Base-by-base conservation (phyloP, 106 monocot genomes). In the Dactylorhiza incarnata region DNA sequence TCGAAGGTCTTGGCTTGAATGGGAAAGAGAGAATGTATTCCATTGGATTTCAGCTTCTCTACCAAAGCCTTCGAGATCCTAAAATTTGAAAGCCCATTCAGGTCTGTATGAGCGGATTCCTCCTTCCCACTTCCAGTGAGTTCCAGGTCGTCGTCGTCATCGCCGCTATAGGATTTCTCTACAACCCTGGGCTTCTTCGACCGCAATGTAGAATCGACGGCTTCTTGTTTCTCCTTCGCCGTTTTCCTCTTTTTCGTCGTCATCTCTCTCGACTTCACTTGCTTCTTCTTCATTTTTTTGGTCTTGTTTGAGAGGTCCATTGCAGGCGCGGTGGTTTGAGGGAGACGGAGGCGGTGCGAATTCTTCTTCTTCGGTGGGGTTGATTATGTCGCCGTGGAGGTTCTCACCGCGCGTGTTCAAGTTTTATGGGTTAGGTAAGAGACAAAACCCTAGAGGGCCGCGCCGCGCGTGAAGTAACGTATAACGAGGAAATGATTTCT, bases 1-100 rank as follows among this genome's bases (percentile, higher is more conserved):
- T 90, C 77, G 68, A 90, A 95, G 5, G 95, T 92, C 92, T 89
- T 90, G n/a, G 95, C 86, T 74, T 95, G 95, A 48, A 95, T 93
- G 13, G 95, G 95, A 67, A 95, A 95, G 74, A 95, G 76, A 62
- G 88, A 43, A 76, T 89, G 67, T 23, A 95, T 95, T 45, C 92
- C 95, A 75, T 90, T 95, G 6, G 87, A 86, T 25, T 86, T 92
- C 76, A 95, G 61, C 23, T 68, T 85, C 77, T 87, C 85, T 81
- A 76, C 76, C 59, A 93, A 62, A 11, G 55, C 47, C 77, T 86
- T 81, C 0, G 93, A 93, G 2, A 93, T 82, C 80, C 93, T 85
- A 54, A 87, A 93, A 72, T 90, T 93, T 0, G 76, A 73, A 25
- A 87, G 45, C 20, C 84, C 84, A 61, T 87, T 86, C 44, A 83